These are phyloP conservation scores for Esteya vermicola DNA, from an alignment of 2,329 filamentous ascomycete species.

Conservation along the genomic window DNA sequence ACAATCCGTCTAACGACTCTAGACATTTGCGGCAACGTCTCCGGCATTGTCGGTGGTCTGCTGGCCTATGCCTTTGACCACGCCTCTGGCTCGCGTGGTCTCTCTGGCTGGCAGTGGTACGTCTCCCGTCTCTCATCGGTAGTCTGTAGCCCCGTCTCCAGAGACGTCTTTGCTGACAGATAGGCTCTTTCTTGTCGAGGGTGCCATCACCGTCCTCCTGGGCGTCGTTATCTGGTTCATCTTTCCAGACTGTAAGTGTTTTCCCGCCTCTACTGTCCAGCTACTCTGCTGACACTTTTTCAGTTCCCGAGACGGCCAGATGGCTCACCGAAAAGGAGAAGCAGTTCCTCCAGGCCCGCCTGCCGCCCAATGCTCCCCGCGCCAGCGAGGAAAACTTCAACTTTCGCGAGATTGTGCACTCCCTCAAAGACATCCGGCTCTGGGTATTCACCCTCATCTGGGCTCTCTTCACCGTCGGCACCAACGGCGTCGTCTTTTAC, in stretches of 20 bases:
- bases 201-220: conserved; percentile 28
- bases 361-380: conserved; percentile 27
- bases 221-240: conserved; percentile 35
- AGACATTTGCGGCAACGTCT: conserved; percentile 29
- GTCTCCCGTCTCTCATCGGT: no score
- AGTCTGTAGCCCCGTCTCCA: no score
- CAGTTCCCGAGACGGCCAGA: conserved; percentile 26
- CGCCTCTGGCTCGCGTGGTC: no score
- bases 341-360: conserved; percentile 30
- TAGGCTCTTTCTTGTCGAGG: conserved; percentile 26
- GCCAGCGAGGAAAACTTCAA: conserved; percentile 26
- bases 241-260: conserved; percentile 34
- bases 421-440: conserved; percentile 24
- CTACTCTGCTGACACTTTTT: conserved; percentile 5
- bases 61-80: conserved; percentile 29
- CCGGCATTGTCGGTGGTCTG: conserved; percentile 24
- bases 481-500: conserved; percentile 26
- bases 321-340: conserved; percentile 32
- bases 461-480: conserved; percentile 31
- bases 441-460: conserved; percentile 32
- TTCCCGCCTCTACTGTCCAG: neutral
- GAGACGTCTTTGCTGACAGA: no score
- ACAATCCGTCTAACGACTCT: no score
- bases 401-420: conserved; percentile 20
- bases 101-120: conserved; percentile 21